These are phyloP conservation scores for Rehmannia glutinosa DNA, from an alignment of 257 asterid genomes.

Conservation along the genomic window DNA sequence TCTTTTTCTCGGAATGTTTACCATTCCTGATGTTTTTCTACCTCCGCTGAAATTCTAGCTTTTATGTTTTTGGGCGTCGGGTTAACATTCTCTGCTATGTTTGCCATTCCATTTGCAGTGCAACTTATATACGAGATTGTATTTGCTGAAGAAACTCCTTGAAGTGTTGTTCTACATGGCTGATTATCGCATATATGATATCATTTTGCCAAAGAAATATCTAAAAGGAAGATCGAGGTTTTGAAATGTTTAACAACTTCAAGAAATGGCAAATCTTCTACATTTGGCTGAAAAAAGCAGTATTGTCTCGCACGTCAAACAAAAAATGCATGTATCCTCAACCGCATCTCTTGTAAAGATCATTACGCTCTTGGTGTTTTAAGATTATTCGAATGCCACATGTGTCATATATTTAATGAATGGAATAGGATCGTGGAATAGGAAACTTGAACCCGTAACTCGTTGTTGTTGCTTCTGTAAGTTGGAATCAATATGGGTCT, in stretches of 20 bases:
- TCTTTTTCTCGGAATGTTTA: too few species aligned
- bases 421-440: too few species aligned
- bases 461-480: too few species aligned
- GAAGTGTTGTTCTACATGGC: slow-evolving; percentile 2
- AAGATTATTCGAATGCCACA: neutral
- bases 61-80: neutral
- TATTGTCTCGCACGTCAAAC: neutral
- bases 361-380: neutral
- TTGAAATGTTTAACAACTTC: neutral
- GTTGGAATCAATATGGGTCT: too few species aligned
- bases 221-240: neutral
- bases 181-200: neutral
- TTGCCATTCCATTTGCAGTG: slow-evolving; percentile 33
- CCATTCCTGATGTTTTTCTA: neutral
- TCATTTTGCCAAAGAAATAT: neutral
- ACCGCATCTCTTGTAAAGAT: neutral
- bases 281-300: neutral
- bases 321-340: neutral
- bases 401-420: too few species aligned
- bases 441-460: too few species aligned
- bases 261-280: neutral
- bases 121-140: slow-evolving; percentile 50
- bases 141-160: slow-evolving; percentile 64
- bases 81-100: neutral
- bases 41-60: neutral